These are phyloP conservation scores for Eucalyptus viminalis DNA, from an alignment of 345 rosid species.

Conservation along the genomic window DNA sequence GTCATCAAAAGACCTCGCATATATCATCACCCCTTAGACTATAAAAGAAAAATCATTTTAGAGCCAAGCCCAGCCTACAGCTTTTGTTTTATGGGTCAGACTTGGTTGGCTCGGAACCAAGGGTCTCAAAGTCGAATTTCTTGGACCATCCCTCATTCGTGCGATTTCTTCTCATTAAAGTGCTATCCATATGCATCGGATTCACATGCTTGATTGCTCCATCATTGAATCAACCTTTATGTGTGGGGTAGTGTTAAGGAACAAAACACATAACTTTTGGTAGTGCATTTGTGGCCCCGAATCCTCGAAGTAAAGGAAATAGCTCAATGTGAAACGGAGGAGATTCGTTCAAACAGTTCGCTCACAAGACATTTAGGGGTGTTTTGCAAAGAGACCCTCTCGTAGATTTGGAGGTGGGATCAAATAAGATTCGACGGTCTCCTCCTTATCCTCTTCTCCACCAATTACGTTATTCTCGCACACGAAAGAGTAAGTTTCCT, in stretches of 20 bases:
- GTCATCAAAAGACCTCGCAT: not conserved
- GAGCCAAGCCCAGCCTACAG: not conserved
- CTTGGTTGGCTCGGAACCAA: not conserved
- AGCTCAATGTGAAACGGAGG: not conserved
- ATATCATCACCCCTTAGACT: not conserved
- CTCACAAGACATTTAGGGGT: not conserved
- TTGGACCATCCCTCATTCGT: not conserved
- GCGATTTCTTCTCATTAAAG: not conserved
- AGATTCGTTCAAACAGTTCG: not conserved
- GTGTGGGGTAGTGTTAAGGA: not conserved
- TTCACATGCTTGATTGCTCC: not conserved
- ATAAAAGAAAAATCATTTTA: not conserved
- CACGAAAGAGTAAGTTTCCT: not conserved
- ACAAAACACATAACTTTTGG: not conserved
- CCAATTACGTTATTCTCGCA: slow-evolving; percentile 3
- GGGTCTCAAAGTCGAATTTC: not conserved
- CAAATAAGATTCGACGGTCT: not conserved
- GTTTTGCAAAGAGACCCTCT: slow-evolving; percentile 15
- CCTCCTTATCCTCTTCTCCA: slow-evolving; percentile 5
- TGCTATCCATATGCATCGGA: not conserved
- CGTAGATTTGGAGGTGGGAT: not conserved
- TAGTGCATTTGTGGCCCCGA: not conserved
- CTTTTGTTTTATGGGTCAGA: not conserved
- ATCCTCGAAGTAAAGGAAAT: not conserved
- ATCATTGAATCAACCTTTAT: not conserved